phyloP scores from a whole-genome alignment of 2,329 filamentous ascomycete genomes.

The Boeremia lycopersici region DNA sequence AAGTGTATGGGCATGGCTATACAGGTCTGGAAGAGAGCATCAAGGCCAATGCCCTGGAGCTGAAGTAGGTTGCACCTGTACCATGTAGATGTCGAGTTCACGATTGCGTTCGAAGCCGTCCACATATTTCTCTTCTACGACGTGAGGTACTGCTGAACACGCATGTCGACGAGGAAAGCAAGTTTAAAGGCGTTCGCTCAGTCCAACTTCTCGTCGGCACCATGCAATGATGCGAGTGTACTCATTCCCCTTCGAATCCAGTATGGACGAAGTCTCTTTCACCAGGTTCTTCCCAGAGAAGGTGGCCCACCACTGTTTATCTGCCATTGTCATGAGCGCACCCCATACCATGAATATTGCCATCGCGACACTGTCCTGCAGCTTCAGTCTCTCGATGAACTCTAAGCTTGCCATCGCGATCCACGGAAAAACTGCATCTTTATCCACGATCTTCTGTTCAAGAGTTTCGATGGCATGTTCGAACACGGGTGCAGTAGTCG shows the following conservation, averaged over 20 bases:
- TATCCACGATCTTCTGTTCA: slow-evolving; percentile 1
- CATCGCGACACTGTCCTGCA: slow-evolving; percentile 14
- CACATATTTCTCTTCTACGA: too few relatives aligned
- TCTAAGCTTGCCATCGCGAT: slow-evolving; percentile 8
- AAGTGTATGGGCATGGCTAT: slow-evolving; percentile 38
- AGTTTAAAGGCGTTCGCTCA: slow-evolving; percentile 3
- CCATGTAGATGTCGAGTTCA: too few relatives aligned
- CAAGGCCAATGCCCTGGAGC: slow-evolving; percentile 8
- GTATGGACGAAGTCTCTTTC: slow-evolving; percentile 14
- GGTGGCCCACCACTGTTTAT: slow-evolving; percentile 20
- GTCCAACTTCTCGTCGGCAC: slow-evolving; percentile 19
- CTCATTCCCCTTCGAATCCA: slow-evolving; percentile 7
- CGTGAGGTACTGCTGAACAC: background rate
- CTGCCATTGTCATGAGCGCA: slow-evolving; percentile 16
- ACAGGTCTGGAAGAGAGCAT: slow-evolving; percentile 33
- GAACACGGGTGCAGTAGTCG: background rate
- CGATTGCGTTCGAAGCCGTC: too few relatives aligned
- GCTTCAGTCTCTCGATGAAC: slow-evolving; percentile 16
- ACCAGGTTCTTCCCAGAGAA: slow-evolving; percentile 21
- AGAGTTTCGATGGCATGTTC: slow-evolving; percentile 15
- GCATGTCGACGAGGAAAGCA: background rate
- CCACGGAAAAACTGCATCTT: slow-evolving; percentile 8
- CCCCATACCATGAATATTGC: slow-evolving; percentile 25
- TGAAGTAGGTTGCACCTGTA: background rate
- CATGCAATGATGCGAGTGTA: slow-evolving; percentile 5